Conservation (phyloP, 352 stramenopile genomes). For the Pythium volutum region DNA sequence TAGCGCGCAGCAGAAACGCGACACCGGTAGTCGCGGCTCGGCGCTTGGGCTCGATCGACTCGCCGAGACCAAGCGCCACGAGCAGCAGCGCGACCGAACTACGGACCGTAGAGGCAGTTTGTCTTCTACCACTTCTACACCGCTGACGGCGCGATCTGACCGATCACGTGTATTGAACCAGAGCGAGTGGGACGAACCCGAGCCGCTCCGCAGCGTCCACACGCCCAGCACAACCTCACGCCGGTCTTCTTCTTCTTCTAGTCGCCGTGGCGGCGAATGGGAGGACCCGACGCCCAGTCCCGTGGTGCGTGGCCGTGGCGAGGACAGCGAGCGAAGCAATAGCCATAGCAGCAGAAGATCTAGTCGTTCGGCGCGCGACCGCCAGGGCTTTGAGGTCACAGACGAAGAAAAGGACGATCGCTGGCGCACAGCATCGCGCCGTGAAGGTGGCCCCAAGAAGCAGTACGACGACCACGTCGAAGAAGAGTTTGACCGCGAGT, state of each 20-base stretch:
- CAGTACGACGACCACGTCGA: slow-evolving; percentile 81
- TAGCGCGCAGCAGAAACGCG: slow-evolving; percentile 18
- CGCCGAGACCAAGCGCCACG: slow-evolving; percentile 55
- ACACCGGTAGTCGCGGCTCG: slow-evolving; percentile 23
- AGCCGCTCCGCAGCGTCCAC: slow-evolving; percentile 57
- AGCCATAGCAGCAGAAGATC: too few species aligned
- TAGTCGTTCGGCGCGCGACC: not conserved
- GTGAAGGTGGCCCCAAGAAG: slow-evolving; percentile 48
- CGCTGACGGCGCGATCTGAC: slow-evolving; percentile 29
- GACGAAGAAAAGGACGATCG: slow-evolving; percentile 7
- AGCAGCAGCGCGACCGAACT: slow-evolving; percentile 15
- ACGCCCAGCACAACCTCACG: not conserved
- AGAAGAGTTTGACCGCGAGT: slow-evolving; percentile 93
- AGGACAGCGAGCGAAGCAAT: not conserved
- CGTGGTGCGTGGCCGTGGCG: slow-evolving; percentile 20
- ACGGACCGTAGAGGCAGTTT: not conserved
- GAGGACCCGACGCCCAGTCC: slow-evolving; percentile 49
- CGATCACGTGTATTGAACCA: slow-evolving; percentile 34
- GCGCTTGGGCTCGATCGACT: slow-evolving; percentile 59
- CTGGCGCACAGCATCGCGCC: not conserved
- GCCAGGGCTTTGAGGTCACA: not conserved
- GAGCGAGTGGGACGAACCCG: slow-evolving; percentile 78
- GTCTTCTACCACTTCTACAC: slow-evolving; percentile 23
- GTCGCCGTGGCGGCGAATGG: slow-evolving; percentile 31
- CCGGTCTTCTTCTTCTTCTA: slow-evolving; percentile 5